Conservation (phyloP, 2,329 filamentous ascomycete species). For the Aureobasidium sp. region DNA sequence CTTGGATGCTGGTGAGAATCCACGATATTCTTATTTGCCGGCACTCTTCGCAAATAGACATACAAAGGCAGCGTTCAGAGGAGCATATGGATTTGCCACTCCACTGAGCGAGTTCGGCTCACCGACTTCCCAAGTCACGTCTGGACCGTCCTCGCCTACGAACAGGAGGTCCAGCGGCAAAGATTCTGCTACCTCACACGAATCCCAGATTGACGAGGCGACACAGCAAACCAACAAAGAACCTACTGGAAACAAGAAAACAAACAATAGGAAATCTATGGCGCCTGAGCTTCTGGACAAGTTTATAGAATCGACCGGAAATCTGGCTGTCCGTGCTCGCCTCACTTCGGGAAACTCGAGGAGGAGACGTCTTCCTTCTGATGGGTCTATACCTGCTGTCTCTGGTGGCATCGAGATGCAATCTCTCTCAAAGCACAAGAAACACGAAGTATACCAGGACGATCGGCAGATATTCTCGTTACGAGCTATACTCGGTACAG, state of each 20-base stretch:
- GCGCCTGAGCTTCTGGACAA: slow-evolving; percentile 15
- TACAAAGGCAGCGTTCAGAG: not conserved
- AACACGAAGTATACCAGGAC: not conserved
- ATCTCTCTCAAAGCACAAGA: not conserved
- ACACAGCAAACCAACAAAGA: not conserved
- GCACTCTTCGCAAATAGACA: slow-evolving; percentile 17
- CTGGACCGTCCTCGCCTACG: not conserved
- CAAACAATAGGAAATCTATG: not conserved
- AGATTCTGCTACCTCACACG: not conserved
- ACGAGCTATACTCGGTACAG: slow-evolving; percentile 52
- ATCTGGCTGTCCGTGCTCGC: slow-evolving; percentile 15
- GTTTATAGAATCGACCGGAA: slow-evolving; percentile 17
- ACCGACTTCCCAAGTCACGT: not conserved
- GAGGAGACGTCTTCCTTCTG: slow-evolving; percentile 10
- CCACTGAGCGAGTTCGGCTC: not conserved
- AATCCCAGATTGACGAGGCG: not conserved
- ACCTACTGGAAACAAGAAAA: not conserved
- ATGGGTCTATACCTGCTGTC: not conserved
- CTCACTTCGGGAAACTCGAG: not conserved
- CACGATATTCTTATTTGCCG: slow-evolving; percentile 21
- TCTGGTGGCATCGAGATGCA: not conserved
- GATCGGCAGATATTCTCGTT: slow-evolving; percentile 24
- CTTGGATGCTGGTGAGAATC: slow-evolving; percentile 21
- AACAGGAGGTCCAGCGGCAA: not conserved
- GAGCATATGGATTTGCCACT: slow-evolving; percentile 1